Conservation (phyloP, 2,329 filamentous ascomycete species). For the Arthrobotrys conoides region DNA sequence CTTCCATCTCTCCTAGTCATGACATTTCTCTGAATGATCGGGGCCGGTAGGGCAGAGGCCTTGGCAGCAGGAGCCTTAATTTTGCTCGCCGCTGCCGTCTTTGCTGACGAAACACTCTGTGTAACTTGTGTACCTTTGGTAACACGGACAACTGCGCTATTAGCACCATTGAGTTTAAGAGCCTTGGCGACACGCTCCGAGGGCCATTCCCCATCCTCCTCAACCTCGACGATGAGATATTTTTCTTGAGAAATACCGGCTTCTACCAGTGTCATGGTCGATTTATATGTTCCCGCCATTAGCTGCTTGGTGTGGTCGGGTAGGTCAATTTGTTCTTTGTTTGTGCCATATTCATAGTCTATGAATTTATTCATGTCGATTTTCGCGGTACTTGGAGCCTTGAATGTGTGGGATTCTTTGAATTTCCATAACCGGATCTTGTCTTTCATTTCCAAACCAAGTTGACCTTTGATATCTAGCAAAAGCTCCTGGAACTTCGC, state of each 20-base stretch:
- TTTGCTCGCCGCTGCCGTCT: conserved; percentile 52
- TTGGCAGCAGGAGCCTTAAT: conserved; percentile 66
- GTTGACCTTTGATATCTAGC: conserved; percentile 77
- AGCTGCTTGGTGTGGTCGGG: conserved; percentile 67
- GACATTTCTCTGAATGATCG: conserved; percentile 71
- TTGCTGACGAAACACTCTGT: conserved; percentile 60
- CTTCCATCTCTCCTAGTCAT: conserved; percentile 80
- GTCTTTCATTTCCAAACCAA: conserved; percentile 77
- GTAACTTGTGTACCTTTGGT: conserved; percentile 61
- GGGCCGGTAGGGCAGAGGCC: conserved; percentile 79
- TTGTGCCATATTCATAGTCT: conserved; percentile 64
- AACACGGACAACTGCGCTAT: conserved; percentile 52
- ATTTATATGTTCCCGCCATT: conserved; percentile 73
- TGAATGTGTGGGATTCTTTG: conserved; percentile 67
- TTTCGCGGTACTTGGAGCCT: conserved; percentile 68
- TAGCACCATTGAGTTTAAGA: conserved; percentile 52
- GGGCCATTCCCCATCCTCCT: conserved; percentile 57
- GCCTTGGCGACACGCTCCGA: conserved; percentile 61
- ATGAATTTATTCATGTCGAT: conserved; percentile 62
- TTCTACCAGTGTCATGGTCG: conserved; percentile 66
- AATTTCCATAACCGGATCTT: conserved; percentile 84
- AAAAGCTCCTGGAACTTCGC: conserved; percentile 82
- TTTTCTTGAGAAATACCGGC: conserved; percentile 65
- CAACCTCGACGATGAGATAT: conserved; percentile 55
- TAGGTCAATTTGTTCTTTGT: conserved; percentile 66